Conservation (phyloP, 2,329 filamentous ascomycete genomes). For the Hypoxylon sp. region DNA sequence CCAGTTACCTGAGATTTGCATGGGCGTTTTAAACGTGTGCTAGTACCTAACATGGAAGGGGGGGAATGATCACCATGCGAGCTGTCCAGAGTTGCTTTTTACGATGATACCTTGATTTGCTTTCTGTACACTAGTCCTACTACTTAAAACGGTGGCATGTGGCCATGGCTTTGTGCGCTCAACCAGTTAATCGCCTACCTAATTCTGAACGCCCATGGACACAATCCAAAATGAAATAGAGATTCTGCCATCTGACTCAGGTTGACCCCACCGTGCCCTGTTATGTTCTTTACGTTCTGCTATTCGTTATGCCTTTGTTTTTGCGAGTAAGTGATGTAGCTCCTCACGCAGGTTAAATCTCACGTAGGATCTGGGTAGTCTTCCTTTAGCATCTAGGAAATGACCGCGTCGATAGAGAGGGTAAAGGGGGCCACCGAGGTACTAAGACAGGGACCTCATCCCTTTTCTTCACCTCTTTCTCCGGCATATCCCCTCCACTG, state of each 20-base stretch:
- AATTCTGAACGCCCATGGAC: slow-evolving; percentile 5
- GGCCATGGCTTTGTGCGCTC: slow-evolving; percentile 3
- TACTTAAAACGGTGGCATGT: slow-evolving; percentile 9
- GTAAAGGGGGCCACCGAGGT: not conserved
- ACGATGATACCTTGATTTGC: slow-evolving; percentile 42
- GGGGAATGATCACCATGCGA: slow-evolving; percentile 9
- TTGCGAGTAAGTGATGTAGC: not conserved
- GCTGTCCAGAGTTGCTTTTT: slow-evolving; percentile 24
- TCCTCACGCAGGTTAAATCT: not conserved
- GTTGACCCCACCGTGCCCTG: not conserved
- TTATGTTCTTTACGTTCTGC: not conserved
- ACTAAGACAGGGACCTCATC: not conserved
- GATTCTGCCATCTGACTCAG: not conserved
- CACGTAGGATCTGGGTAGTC: not conserved
- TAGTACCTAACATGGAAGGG: not conserved
- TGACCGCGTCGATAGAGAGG: not conserved
- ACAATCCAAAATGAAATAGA: slow-evolving; percentile 21
- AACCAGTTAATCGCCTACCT: slow-evolving; percentile 18
- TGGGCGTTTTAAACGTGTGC: slow-evolving; percentile 2
- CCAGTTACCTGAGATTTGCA: slow-evolving; percentile 9
- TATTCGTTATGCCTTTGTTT: not conserved
- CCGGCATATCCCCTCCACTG: not conserved
- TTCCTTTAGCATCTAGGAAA: not conserved
- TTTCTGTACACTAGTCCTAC: slow-evolving; percentile 17
- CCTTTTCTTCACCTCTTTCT: not conserved